Evolutionary conservation across 129 eudicot species (phyloP), one percentile per base, ranked within the genome.

Genomic region (Artemisia tridentata): DNA sequence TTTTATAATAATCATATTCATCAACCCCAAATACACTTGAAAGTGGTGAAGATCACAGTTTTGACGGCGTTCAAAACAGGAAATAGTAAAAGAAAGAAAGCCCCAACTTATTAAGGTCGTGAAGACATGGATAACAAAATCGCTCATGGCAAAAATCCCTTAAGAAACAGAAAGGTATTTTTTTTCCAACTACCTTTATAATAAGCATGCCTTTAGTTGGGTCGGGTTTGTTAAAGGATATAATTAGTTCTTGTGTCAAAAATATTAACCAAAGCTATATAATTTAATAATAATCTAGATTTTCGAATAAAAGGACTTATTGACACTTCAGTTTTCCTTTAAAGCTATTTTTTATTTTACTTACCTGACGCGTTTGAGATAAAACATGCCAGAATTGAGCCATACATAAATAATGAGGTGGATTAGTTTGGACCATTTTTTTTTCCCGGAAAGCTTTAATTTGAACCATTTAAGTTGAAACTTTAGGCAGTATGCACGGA

Each of bases 101-200:
- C 62, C 52, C 21, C 47, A 3, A 71, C 69, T 4, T 46, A 23
- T 14, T 77, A 66, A 59, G 78, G 43, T 27, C 79, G n/a, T 18
- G 66, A 18, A 41, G 74, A 52, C 45, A 53, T 73, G 65, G 79
- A 77, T 23, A 41, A 20, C 53, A 80, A 62, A 78, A 79, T 41
- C 48, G n/a, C 60, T 34, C 69, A 43, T 17, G 73, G 64, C 68
- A 78, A 69, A 73, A 77, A 61, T 71, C 72, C 31, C 69, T 61
- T n/a, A 81, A 81, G 79, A 81, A 77, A 68, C 77, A 66, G 7
- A 78, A 58, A 76, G 85, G 81, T 81, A 76, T 13, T 12, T 49
- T 10, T n/a, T n/a, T 49, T 49, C 11, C 11, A 11, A 10, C 4
- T 11, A 3, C 1, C 15, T 49, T 49, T 49, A 20, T 20, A 20